Evolutionary conservation across 768 basidiomycete species (phyloP).

Genomic region (Chiua virens): DNA sequence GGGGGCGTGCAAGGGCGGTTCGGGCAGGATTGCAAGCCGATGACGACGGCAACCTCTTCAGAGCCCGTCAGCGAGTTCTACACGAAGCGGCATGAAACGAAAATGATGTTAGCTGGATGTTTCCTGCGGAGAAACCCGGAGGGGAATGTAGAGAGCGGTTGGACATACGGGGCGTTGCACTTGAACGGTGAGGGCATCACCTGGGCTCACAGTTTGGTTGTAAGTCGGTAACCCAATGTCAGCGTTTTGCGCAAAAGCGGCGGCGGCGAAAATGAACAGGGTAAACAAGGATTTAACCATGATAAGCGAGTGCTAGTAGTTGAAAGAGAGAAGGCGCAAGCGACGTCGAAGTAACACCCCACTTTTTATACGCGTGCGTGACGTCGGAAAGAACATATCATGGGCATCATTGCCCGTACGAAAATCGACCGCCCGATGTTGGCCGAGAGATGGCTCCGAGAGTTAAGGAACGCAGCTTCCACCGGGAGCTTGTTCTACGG

Average conservation of each 20-base stretch:
- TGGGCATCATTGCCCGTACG: conserved; percentile 8
- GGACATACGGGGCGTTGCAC: conserved; percentile 47
- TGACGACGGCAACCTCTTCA: conserved; percentile 45
- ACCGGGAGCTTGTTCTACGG: neutral
- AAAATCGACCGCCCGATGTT: neutral
- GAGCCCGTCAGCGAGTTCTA: conserved; percentile 40
- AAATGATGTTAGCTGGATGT: neutral
- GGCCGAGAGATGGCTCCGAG: neutral
- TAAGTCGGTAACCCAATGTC: conserved; percentile 39
- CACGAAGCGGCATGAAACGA: neutral
- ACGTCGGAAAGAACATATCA: neutral
- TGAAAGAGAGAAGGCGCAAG: neutral
- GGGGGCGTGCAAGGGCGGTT: conserved; percentile 24
- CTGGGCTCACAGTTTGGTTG: conserved; percentile 33
- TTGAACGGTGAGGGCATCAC: conserved; percentile 42
- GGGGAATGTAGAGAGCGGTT: neutral
- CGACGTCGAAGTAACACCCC: neutral
- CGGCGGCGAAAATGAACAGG: conserved; percentile 29
- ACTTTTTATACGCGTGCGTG: conserved; percentile 6
- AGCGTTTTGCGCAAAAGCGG: conserved; percentile 42
- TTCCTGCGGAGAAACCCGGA: neutral
- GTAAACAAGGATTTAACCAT: conserved; percentile 19
- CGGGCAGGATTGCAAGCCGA: conserved; percentile 44
- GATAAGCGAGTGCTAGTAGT: neutral
- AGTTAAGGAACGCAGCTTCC: neutral